Evolutionary conservation across 2,329 filamentous ascomycete species (phyloP).

Genomic region (Aspergillus sp.): DNA sequence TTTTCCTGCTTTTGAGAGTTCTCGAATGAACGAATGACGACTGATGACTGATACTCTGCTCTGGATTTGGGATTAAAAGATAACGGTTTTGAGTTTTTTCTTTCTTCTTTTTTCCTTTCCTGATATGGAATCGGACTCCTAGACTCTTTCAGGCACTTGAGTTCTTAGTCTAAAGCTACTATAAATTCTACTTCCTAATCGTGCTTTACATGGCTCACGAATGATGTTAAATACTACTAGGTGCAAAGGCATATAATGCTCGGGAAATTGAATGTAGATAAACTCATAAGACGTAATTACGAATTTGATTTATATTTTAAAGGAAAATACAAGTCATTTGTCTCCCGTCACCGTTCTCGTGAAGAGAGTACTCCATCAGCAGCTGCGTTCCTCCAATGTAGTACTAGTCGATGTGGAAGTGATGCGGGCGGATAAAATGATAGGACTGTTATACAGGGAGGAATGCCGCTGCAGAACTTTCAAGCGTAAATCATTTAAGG

Average conservation of each 20-base stretch:
- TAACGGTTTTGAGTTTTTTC: not conserved
- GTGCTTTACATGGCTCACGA: not conserved
- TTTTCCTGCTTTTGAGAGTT: not conserved
- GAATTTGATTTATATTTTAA: constrained; percentile 9
- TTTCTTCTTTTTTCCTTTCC: not conserved
- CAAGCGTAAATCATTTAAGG: constrained; percentile 37
- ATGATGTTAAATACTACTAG: not conserved
- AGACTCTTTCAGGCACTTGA: not conserved
- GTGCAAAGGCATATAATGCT: not conserved
- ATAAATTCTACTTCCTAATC: not conserved
- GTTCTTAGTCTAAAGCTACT: not conserved
- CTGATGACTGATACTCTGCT: constrained; percentile 1
- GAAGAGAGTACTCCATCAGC: constrained; percentile 6
- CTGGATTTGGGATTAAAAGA: not conserved
- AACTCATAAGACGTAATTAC: constrained; percentile 10
- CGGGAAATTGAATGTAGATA: not conserved
- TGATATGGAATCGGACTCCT: not conserved
- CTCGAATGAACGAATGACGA: not conserved
- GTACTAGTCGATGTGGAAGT: constrained; percentile 20
- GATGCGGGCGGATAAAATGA: constrained; percentile 17
- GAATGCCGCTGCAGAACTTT: constrained; percentile 19
- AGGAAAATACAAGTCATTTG: constrained; percentile 11
- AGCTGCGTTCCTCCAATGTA: constrained; percentile 25
- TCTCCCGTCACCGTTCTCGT: not conserved
- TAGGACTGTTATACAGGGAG: constrained; percentile 30